Percentiles rank a stretch among this genome's conserved stretches.
phyloP scores from a whole-genome alignment of 805 yeast species.

The Hanseniaspora nectarophila region DNA sequence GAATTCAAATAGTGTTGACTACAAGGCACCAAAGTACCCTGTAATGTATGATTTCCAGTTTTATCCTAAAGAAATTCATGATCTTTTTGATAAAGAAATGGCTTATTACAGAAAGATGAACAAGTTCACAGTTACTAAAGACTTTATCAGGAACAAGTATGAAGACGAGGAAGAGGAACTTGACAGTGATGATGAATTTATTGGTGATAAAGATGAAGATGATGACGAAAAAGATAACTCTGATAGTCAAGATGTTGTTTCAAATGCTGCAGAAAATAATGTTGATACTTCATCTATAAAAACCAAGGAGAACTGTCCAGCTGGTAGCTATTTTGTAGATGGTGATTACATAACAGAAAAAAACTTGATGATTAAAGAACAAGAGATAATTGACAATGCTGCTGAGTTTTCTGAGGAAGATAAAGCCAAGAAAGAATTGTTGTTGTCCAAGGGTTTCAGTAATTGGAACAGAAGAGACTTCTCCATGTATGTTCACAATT shows the following conservation, averaged over 20 bases:
- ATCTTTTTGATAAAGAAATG: constrained; percentile 52
- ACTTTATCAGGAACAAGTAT: constrained; percentile 45
- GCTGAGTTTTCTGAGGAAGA: constrained; percentile 56
- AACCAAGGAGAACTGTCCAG: neutral
- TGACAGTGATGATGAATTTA: constrained; percentile 15
- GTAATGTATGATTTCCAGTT: constrained; percentile 66
- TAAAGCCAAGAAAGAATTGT: constrained; percentile 38
- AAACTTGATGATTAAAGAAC: constrained; percentile 29
- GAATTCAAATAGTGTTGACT: constrained; percentile 13
- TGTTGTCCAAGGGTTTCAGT: constrained; percentile 47
- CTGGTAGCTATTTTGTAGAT: constrained; percentile 9
- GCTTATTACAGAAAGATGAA: constrained; percentile 48
- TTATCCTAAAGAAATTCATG: constrained; percentile 43
- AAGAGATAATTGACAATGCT: constrained; percentile 45
- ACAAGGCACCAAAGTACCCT: constrained; percentile 50
- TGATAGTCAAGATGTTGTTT: constrained; percentile 2
- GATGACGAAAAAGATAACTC: neutral
- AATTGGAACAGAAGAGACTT: constrained; percentile 69
- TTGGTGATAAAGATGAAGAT: constrained; percentile 15
- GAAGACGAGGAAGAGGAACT: constrained; percentile 28
- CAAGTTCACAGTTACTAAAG: constrained; percentile 44
- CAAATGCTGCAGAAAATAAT: constrained; percentile 18
- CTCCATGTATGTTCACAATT: constrained; percentile 55
- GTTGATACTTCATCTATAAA: neutral
- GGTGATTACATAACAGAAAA: constrained; percentile 19